Evolutionary conservation across 2,329 filamentous ascomycete species (phyloP), one percentile per base, ranked within the genome.

Genomic region (Mollisia scopiformis): DNA sequence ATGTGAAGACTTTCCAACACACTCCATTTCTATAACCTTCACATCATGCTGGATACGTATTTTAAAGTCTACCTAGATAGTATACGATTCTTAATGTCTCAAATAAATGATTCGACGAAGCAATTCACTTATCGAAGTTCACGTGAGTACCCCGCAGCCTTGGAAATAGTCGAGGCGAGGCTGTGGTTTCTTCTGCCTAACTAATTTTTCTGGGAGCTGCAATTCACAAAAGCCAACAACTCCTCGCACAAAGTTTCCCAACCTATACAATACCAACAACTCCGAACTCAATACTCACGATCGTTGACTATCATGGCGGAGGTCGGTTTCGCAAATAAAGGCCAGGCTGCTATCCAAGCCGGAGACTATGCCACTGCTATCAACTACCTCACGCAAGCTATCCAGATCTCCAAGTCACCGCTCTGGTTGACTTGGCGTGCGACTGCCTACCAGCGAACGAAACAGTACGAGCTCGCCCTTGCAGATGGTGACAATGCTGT

Each of bases 341-440:
- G 80, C 68, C 76, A 81, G 41, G 72, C 83, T 63, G 93, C 92
- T 58, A 81, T 92, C 59, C 77, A 84, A 28, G 79, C 76, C 8
- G 83, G 82, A 54, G 82, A 93, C 62, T 94, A 86, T 75, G 77
- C 82, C 5, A 80, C 82, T 50, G 93, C 91, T 47, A 84, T 97
- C 67, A 74, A 79, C 35, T 83, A 88, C 68, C 89, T 90, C 65
- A 89, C 89, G 7, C 75, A 79, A 39, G 92, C 91, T 6, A 79
- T 96, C 33, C 77, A 85, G 62, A 81, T 91, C 2, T 90, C 92
- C 1, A 78, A 84, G 52, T 92, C 92, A 1, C 91, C 92, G 1
- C 77, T 84, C 49, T 97, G 95, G 85, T 89, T 94, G 64, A 85
- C 95, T 64, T 87, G 90, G 67, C 91, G 94, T 21, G 90, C 92